Conservation (phyloP, 768 basidiomycete species). For the Lactarius hatsudake region DNA sequence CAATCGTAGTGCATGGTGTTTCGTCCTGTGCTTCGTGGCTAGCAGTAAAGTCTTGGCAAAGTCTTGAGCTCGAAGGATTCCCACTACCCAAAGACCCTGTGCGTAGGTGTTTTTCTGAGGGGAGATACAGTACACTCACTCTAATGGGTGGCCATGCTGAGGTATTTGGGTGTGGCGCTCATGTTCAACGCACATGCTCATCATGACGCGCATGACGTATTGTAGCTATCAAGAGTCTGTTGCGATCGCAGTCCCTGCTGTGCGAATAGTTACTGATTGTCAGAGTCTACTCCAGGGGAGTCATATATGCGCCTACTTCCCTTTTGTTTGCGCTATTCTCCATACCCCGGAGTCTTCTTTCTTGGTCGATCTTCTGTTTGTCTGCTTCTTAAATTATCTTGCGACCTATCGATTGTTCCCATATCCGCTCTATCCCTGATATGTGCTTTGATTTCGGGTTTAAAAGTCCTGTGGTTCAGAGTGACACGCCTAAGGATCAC, state of each 20-base stretch:
- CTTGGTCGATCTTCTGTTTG: neutral
- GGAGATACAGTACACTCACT: too few species aligned
- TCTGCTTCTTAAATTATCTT: neutral
- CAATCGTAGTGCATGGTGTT: too few species aligned
- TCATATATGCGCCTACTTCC: neutral
- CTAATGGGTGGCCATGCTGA: too few species aligned
- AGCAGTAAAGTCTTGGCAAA: too few species aligned
- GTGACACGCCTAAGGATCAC: neutral
- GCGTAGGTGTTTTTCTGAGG: too few species aligned
- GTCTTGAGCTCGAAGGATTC: too few species aligned
- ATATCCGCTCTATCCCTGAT: neutral
- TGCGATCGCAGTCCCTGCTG: neutral
- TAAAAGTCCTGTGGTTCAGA: neutral
- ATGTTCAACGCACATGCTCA: too few species aligned
- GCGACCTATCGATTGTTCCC: neutral
- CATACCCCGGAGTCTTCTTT: neutral
- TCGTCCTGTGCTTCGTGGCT: too few species aligned
- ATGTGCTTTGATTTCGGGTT: neutral
- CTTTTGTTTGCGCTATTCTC: neutral
- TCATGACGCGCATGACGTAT: too few species aligned
- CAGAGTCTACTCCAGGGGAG: neutral
- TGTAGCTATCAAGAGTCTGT: too few species aligned
- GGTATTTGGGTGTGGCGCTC: too few species aligned
- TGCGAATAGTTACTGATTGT: neutral
- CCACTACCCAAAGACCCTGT: too few species aligned